Evolutionary conservation across 202 grass and related monocot genomes (phyloP), one percentile per base, ranked within the genome.

Genomic region (Carex arenaria): DNA sequence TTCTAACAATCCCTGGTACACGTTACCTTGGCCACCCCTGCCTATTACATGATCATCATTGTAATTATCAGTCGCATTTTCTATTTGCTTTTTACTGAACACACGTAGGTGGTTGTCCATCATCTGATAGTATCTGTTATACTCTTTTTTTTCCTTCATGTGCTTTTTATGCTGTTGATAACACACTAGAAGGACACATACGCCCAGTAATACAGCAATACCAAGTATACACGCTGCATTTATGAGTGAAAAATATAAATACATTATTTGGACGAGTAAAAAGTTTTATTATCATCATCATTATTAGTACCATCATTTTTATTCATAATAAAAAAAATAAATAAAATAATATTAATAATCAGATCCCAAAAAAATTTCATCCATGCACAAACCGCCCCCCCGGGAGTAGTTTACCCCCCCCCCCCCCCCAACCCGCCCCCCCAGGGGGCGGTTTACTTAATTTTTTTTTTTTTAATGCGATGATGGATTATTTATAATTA

Each of bases 1-100:
- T 19, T 90, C 78, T 43, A 97, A 61, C 1, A 42, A 83, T 51
- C 87, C 94, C 84, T 65, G 82, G 42, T 90, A 97, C 0, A 97
- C 94, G 14, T 55, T 82, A 11, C 91, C 94, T 3, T 84, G 87
- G 3, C 88, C 85, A 59, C 90, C 94, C 0, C 31, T 77, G 19
- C 88, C 90, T 73, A 91, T 20, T 30, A 95, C 72, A 64, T 15
- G 57, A 53, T 59, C 68, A 5, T 83, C 32, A 1, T 31, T 42
- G 2, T 83, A 93, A 82, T 89, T 84, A 3, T 88, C 14, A 0
- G 93, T 95, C 3, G 93, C 85, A 34, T 61, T 72, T 61, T 88
- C 79, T 13, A 92, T 86, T 20, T 94, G 87, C 23, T 84, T 85
- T 56, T 86, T 67, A 60, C 89, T 86, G 32, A 90, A 85, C 67